These are phyloP conservation scores for Angomonas deanei DNA, from an alignment of 208 protist species.

Conservation along the genomic window DNA sequence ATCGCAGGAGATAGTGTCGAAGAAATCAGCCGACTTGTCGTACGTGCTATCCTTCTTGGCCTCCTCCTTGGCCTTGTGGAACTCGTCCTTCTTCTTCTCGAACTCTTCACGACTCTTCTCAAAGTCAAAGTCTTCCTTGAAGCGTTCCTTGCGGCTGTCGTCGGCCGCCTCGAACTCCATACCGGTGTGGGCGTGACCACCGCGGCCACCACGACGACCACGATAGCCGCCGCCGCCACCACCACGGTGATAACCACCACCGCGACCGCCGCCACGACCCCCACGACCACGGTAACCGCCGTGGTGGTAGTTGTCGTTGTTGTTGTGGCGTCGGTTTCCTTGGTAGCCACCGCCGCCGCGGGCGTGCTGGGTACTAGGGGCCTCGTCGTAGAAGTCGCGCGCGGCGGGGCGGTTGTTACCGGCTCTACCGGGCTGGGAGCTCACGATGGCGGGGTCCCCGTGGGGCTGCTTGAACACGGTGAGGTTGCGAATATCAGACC, in stretches of 20 bases:
- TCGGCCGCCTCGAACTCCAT: conserved; percentile 68
- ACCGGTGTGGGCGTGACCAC: conserved; percentile 71
- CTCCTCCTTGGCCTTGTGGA: conserved; percentile 86
- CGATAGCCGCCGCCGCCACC: conserved; percentile 30
- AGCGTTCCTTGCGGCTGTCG: conserved; percentile 63
- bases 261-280: conserved; percentile 26
- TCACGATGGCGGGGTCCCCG: conserved; percentile 79
- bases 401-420: conserved; percentile 3
- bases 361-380: conserved; percentile 1
- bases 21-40: conserved; percentile 76
- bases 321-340: conserved; percentile 13
- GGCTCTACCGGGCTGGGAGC: conserved; percentile 25
- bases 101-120: conserved; percentile 79
- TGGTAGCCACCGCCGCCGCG: conserved; percentile 11
- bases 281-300: conserved; percentile 12
- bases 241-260: conserved; percentile 11
- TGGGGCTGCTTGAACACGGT: conserved; percentile 51
- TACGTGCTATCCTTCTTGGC: conserved; percentile 64
- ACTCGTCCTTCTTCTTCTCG: conserved; percentile 87
- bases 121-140: conserved; percentile 91
- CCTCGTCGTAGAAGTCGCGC: conserved; percentile 14
- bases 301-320: conserved; percentile 17
- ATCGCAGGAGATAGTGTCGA: conserved; percentile 84
- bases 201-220: conserved; percentile 32
- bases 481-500: conserved; percentile 81